A percentile compares a stretch with the other conserved stretches of the same genome.
phyloP scores from a whole-genome alignment of 2,329 filamentous ascomycete genomes.

The Coniella vitis region DNA sequence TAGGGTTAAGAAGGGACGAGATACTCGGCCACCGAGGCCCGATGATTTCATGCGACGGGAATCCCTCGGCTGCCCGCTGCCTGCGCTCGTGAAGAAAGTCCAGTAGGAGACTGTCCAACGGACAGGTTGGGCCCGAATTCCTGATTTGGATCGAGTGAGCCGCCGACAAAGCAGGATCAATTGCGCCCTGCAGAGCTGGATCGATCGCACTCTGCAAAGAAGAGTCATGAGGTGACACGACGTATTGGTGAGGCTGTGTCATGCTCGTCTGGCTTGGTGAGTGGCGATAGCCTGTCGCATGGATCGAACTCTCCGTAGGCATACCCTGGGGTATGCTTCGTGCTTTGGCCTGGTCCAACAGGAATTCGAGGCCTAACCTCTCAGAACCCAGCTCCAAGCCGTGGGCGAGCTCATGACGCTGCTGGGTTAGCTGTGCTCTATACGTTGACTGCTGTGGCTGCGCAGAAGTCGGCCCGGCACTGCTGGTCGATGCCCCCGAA shows the following conservation, averaged over 20 bases:
- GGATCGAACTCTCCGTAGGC: slow-evolving; percentile 37
- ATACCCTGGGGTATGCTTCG: slow-evolving; percentile 46
- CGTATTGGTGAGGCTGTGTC: background rate
- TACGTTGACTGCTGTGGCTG: slow-evolving; percentile 17
- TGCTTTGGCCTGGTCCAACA: slow-evolving; percentile 56
- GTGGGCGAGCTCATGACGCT: slow-evolving; percentile 44
- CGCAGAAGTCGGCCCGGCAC: slow-evolving; percentile 13
- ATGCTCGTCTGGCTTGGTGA: slow-evolving; percentile 40
- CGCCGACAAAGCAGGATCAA: slow-evolving; percentile 8
- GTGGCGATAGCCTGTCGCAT: slow-evolving; percentile 37
- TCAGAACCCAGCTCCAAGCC: slow-evolving; percentile 57
- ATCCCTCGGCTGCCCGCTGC: slow-evolving; percentile 59
- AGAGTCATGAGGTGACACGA: slow-evolving; percentile 4
- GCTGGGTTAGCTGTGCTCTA: slow-evolving; percentile 35
- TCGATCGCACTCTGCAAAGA: slow-evolving; percentile 10
- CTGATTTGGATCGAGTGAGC: slow-evolving; percentile 36
- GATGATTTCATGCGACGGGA: slow-evolving; percentile 57
- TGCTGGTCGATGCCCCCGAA: slow-evolving; percentile 18
- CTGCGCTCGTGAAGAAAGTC: slow-evolving; percentile 68
- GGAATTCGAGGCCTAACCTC: slow-evolving; percentile 64
- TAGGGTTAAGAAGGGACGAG: slow-evolving; percentile 68
- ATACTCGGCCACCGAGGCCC: slow-evolving; percentile 77
- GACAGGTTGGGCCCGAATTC: slow-evolving; percentile 64
- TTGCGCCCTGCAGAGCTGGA: slow-evolving; percentile 21
- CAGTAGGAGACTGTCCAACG: slow-evolving; percentile 71